These are phyloP conservation scores for Stagonosporopsis rhizophila DNA, from an alignment of 2,329 filamentous ascomycete genomes.

Conservation along the genomic window DNA sequence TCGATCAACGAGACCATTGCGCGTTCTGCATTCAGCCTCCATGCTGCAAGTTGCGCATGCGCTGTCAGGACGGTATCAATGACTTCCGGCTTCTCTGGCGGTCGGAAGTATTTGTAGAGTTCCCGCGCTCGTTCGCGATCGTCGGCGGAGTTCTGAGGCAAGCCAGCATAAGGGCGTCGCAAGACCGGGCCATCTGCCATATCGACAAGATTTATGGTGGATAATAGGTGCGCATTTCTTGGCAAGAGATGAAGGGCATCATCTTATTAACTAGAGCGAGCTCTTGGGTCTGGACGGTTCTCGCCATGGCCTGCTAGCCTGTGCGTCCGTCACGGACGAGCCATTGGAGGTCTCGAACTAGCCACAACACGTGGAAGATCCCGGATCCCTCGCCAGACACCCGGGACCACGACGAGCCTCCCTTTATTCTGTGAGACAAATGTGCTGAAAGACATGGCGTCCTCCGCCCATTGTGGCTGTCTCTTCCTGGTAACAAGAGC, in stretches of 20 bases:
- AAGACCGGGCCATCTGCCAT: conserved; percentile 6
- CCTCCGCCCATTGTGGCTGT: background rate
- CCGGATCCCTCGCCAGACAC: background rate
- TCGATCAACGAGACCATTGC: conserved; percentile 57
- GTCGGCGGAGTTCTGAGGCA: conserved; percentile 9
- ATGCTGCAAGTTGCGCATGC: conserved; percentile 47
- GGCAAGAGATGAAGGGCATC: background rate
- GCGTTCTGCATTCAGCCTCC: conserved; percentile 46
- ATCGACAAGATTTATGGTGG: background rate
- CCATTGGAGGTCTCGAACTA: conserved; percentile 3
- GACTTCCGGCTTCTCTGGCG: conserved; percentile 15
- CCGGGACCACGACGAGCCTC: too few relatives aligned
- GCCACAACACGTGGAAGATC: conserved; percentile 3
- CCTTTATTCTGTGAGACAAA: background rate
- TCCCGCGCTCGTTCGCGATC: conserved; percentile 30
- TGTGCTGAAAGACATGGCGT: background rate
- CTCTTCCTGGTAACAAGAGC: background rate
- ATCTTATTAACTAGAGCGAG: background rate
- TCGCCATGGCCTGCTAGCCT: background rate
- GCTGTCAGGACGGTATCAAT: conserved; percentile 46
- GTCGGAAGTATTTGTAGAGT: conserved; percentile 40
- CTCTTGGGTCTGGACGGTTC: background rate
- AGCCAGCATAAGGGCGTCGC: background rate
- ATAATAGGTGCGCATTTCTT: background rate
- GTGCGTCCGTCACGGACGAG: background rate